These are phyloP conservation scores for Cladosporium sp. DNA, from an alignment of 2,329 filamentous ascomycete genomes.

Conservation along the genomic window DNA sequence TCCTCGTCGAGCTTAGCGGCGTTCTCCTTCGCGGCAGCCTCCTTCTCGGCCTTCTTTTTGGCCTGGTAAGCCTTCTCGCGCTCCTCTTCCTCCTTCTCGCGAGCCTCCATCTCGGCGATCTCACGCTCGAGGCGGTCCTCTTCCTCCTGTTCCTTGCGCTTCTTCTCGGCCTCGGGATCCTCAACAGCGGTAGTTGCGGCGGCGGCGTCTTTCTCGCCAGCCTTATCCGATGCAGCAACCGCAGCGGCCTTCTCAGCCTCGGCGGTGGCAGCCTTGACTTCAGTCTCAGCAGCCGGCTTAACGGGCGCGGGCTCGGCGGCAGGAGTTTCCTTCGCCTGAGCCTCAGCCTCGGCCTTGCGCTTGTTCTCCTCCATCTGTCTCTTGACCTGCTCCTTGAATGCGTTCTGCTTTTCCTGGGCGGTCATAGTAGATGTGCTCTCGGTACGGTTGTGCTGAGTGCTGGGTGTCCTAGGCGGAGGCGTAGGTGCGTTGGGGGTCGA, in stretches of 20 bases:
- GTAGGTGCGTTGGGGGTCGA: constrained; percentile 69
- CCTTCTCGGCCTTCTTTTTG: constrained; percentile 58
- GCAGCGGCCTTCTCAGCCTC: constrained; percentile 26
- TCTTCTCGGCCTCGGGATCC: constrained; percentile 25
- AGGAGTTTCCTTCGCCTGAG: constrained; percentile 50
- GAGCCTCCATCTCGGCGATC: constrained; percentile 56
- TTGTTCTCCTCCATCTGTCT: constrained; percentile 38
- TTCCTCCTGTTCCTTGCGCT: constrained; percentile 32
- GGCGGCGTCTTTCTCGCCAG: constrained; percentile 23
- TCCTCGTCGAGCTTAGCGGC: constrained; percentile 48
- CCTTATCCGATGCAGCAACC: constrained; percentile 23
- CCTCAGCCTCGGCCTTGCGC: constrained; percentile 34
- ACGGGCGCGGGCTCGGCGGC: constrained; percentile 39
- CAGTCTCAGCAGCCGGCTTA: constrained; percentile 39
- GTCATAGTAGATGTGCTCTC: constrained; percentile 71
- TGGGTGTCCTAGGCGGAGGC: constrained; percentile 65
- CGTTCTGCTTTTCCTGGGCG: constrained; percentile 60
- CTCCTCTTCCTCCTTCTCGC: constrained; percentile 47
- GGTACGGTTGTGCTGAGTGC: constrained; percentile 59
- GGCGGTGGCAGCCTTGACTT: constrained; percentile 12
- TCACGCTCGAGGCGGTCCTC: constrained; percentile 47
- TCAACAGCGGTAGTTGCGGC: constrained; percentile 17
- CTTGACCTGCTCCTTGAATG: constrained; percentile 65
- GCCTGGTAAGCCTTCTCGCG: constrained; percentile 66
- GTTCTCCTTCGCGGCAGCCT: constrained; percentile 45